These are phyloP conservation scores for Posidonia australis DNA, from an alignment of 106 monocot species.

Conservation along the genomic window DNA sequence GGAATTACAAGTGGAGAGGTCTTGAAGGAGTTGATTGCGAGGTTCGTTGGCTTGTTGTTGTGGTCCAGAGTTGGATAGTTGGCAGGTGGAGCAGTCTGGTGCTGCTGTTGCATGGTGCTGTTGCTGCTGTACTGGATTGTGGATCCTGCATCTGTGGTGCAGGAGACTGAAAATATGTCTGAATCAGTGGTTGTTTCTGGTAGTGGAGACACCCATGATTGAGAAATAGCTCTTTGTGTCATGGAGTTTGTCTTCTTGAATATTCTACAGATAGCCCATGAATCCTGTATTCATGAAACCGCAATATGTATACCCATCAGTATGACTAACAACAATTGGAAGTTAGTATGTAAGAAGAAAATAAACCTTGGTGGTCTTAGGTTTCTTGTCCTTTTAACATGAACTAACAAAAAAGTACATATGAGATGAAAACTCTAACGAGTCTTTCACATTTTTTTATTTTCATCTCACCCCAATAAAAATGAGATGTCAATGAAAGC, in stretches of 20 bases:
- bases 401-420: too few species aligned
- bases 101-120: constrained; percentile 31
- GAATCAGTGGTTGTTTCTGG: constrained; percentile 25
- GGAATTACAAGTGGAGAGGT: constrained; percentile 9
- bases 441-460: too few species aligned
- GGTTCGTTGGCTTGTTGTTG: constrained; percentile 5
- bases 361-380: too few species aligned
- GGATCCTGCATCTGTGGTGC: constrained; percentile 17
- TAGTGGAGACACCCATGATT: constrained; percentile 52
- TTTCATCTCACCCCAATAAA: too few species aligned
- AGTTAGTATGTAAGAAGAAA: too few species aligned
- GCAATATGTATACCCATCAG: too few species aligned
- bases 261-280: constrained; percentile 96
- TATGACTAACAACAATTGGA: too few species aligned
- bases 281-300: constrained; percentile 39
- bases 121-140: constrained; percentile 29
- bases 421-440: too few species aligned
- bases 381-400: too few species aligned
- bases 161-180: constrained; percentile 24
- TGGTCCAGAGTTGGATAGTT: neutral
- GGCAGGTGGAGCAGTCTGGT: constrained; percentile 9
- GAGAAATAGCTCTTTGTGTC: constrained; percentile 78
- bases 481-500: too few species aligned
- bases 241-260: constrained; percentile 84
- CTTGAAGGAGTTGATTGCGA: constrained; percentile 10